phyloP scores from a whole-genome alignment of 23 red algal genomes.

The Gracilaria domingensis region DNA sequence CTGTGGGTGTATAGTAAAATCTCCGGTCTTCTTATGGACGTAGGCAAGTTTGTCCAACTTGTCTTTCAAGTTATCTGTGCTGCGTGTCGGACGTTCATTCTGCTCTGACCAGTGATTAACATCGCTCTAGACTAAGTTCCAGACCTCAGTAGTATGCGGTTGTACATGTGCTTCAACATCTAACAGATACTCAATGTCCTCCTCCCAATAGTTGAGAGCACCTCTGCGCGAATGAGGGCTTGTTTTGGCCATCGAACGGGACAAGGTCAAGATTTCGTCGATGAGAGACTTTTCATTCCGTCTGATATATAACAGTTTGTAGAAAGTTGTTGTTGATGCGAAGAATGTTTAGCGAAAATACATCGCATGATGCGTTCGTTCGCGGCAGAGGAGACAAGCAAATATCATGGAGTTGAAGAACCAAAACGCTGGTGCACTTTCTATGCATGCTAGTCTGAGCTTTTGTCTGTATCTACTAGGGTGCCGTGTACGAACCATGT shows the following conservation, averaged over 20 bases:
- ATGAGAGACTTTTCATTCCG: no score
- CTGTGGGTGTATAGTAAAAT: neutral
- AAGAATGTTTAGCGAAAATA: neutral
- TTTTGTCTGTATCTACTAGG: neutral
- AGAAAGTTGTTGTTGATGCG: neutral
- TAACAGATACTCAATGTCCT: conserved; percentile 1
- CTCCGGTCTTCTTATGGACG: neutral
- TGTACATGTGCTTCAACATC: neutral
- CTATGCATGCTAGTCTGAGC: neutral
- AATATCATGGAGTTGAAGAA: neutral
- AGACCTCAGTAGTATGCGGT: neutral
- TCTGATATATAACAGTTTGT: no score
- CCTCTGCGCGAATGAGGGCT: neutral
- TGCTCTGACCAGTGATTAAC: conserved; percentile 3
- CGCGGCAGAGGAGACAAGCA: neutral
- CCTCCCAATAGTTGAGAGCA: conserved; percentile 26
- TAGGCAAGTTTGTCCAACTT: conserved; percentile 33
- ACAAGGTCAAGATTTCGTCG: no score
- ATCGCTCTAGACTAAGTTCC: neutral
- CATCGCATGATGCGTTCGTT: neutral
- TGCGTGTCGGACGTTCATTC: neutral
- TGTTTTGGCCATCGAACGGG: no score
- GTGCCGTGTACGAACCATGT: no score
- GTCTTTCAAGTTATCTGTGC: neutral
- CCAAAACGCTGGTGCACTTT: neutral